Evolutionary conservation across 352 stramenopile genomes (phyloP).

Genomic region (Pythium insidiosum): DNA sequence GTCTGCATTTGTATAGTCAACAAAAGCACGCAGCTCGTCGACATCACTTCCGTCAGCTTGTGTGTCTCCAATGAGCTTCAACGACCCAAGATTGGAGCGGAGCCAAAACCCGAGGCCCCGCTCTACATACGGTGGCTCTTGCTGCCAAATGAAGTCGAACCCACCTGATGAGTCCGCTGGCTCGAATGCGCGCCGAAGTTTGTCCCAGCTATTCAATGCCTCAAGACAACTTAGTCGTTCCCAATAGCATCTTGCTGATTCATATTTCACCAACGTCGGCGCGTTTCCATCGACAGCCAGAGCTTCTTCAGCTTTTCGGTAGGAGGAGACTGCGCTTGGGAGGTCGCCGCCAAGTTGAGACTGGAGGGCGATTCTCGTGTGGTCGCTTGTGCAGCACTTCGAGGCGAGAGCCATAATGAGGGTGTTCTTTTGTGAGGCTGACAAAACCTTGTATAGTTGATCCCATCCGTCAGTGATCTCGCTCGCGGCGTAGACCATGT

Average conservation of each 20-base stretch:
- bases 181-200: conserved; percentile 35
- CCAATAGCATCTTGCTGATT: no score
- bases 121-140: conserved; percentile 55
- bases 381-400: conserved; percentile 35
- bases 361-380: conserved; percentile 52
- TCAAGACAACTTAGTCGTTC: conserved; percentile 57
- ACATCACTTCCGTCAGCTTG: conserved; percentile 3
- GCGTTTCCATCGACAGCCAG: no score
- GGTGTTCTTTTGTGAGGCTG: conserved; percentile 54
- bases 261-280: no score
- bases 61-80: neutral
- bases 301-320: conserved; percentile 55
- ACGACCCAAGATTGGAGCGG: conserved; percentile 29
- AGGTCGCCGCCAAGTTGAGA: conserved; percentile 63
- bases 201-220: conserved; percentile 61
- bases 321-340: conserved; percentile 53
- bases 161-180: conserved; percentile 8
- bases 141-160: conserved; percentile 39
- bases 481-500: conserved; percentile 7
- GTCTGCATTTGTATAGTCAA: conserved; percentile 21
- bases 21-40: conserved; percentile 10
- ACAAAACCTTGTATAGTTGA: conserved; percentile 66
- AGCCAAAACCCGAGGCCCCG: conserved; percentile 52
- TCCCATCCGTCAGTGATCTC: conserved; percentile 42
- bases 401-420: conserved; percentile 51